A percentile compares a stretch with the other conserved stretches of the same genome.
phyloP scores from a whole-genome alignment of 495 filamentous ascomycete species.

The Aspergillus sparsus region DNA sequence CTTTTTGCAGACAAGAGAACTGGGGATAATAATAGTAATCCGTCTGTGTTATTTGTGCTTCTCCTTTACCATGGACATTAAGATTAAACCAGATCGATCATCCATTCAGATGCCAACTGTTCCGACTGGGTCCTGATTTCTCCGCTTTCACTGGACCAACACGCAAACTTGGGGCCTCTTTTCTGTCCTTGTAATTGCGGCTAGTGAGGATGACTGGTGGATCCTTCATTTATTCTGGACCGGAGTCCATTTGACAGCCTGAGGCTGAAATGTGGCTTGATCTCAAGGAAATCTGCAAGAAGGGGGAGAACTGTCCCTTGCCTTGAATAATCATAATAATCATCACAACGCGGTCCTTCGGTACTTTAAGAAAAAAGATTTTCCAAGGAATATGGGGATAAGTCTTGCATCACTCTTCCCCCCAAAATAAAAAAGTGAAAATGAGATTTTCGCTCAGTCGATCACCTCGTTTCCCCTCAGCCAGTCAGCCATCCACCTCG shows the following conservation, averaged over 20 bases:
- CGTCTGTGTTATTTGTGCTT: not conserved
- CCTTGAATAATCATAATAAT: not conserved
- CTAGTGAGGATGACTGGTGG: not conserved
- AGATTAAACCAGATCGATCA: conserved; percentile 16
- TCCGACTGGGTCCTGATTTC: conserved; percentile 5
- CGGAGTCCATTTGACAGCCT: conserved; percentile 3
- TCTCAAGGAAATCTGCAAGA: not conserved
- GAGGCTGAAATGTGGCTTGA: conserved; percentile 15
- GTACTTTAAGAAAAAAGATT: no score
- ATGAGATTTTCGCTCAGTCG: no score
- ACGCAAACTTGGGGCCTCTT: conserved; percentile 1
- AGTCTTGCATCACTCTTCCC: no score
- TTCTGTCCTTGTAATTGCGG: conserved; percentile 4
- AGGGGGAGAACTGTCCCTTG: not conserved
- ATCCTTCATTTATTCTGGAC: conserved; percentile 15
- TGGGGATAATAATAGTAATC: conserved; percentile 6
- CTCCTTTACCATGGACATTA: conserved; percentile 10
- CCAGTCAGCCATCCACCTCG: no score
- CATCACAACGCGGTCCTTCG: not conserved
- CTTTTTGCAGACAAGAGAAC: not conserved
- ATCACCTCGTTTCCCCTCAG: no score
- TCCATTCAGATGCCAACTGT: conserved; percentile 8
- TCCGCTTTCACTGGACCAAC: conserved; percentile 9
- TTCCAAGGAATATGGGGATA: no score
- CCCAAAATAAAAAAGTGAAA: no score